Percentiles rank a stretch among this genome's conserved stretches.
These are phyloP conservation scores for Arachnomyces sp. DNA, from an alignment of 2,329 filamentous ascomycete genomes.

Conservation along the genomic window DNA sequence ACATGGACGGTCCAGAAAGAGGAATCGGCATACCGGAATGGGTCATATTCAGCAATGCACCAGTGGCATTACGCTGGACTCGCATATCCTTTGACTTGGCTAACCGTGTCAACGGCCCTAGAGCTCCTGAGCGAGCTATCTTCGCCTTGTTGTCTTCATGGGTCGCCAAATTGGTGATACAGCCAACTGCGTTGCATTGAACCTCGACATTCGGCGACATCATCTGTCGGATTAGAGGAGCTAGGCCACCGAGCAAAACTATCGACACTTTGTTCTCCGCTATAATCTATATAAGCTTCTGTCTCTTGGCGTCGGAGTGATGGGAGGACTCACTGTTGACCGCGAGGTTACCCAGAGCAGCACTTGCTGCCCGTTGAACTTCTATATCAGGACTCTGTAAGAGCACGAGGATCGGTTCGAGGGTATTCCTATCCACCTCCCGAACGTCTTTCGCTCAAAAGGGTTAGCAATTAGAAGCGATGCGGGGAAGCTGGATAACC, in stretches of 20 bases:
- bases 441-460: conserved; percentile 65
- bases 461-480: conserved; percentile 13
- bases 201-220: conserved; percentile 96
- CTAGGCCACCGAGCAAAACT: conserved; percentile 81
- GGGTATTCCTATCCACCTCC: conserved; percentile 88
- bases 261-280: conserved; percentile 98
- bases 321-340: conserved; percentile 71
- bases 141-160: conserved; percentile 99
- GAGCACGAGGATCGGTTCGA: conserved; percentile 91
- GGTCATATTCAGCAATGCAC: conserved; percentile 96
- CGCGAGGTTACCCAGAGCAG: conserved; percentile 88
- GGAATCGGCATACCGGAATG: conserved; percentile 66
- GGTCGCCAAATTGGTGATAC: conserved; percentile 95
- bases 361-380: conserved; percentile 92
- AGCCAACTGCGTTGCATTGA: conserved; percentile 97
- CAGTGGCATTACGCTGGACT: conserved; percentile 94
- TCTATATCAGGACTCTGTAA: conserved; percentile 94
- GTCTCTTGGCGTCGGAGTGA: conserved; percentile 7
- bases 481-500: conserved; percentile 12
- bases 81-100: conserved; percentile 98
- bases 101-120: conserved; percentile 81
- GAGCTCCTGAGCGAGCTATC: conserved; percentile 88
- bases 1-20: neutral
- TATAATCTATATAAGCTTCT: conserved; percentile 41
- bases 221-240: conserved; percentile 94